Percentiles rank a stretch among this genome's conserved stretches.
phyloP scores from a whole-genome alignment of 805 yeast genomes.

The Grigorovia transvaalensis region DNA sequence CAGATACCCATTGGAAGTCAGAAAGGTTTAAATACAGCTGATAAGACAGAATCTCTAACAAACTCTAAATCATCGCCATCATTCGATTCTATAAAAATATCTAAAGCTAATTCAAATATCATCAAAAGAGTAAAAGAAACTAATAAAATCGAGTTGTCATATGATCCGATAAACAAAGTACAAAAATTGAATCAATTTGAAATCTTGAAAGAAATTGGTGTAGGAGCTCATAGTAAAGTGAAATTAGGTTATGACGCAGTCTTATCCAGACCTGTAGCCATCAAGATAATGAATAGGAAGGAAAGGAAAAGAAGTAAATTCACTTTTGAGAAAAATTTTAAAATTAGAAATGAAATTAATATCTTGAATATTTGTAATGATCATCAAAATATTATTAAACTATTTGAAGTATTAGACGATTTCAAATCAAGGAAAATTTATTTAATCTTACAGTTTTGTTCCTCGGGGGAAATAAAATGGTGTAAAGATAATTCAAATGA shows the following conservation, averaged over 20 bases:
- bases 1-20: neutral
- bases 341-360: slow-evolving; percentile 81
- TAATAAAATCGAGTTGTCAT: slow-evolving; percentile 64
- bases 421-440: slow-evolving; percentile 73
- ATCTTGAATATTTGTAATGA: slow-evolving; percentile 79
- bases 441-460: slow-evolving; percentile 79
- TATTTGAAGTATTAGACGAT: slow-evolving; percentile 85
- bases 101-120: neutral
- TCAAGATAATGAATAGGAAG: slow-evolving; percentile 78
- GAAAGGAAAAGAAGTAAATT: slow-evolving; percentile 19
- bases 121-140: slow-evolving; percentile 55
- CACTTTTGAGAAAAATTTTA: slow-evolving; percentile 42
- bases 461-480: slow-evolving; percentile 89
- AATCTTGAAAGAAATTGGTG: slow-evolving; percentile 74
- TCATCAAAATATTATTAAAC: slow-evolving; percentile 85
- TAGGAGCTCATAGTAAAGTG: slow-evolving; percentile 98
- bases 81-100: slow-evolving; percentile 14
- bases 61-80: slow-evolving; percentile 13
- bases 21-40: neutral
- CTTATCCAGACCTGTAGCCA: slow-evolving; percentile 68
- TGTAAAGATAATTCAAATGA: slow-evolving; percentile 32
- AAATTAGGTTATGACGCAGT: slow-evolving; percentile 73
- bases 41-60: neutral
- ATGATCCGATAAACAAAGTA: slow-evolving; percentile 76
- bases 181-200: slow-evolving; percentile 85